Base-by-base conservation (phyloP, 1,284 basidiomycete genomes). In the Laetiporus sulphureus region DNA sequence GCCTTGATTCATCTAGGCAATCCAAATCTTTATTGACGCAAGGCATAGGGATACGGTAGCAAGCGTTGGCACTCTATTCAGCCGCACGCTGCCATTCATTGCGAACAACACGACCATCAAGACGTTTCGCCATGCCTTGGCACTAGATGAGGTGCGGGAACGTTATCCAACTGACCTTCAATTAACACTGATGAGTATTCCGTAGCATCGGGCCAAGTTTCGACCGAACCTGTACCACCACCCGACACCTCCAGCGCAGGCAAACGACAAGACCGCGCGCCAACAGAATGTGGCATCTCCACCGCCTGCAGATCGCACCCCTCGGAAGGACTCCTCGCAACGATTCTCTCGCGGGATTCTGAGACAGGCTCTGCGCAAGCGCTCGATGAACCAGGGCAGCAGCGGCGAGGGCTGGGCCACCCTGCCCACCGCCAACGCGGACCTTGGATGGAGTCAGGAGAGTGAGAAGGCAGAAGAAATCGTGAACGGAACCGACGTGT, bases 81-180 rank as follows among this genome's bases (percentile, higher is more conserved):
- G 62, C 3, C 58, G 62, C 11, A 60, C 57, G 5, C 59, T 73
- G 2, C 71, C 70, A 1, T 71, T 72, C 41, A 63, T 67, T 0
- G 57, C 56, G 5, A 53, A 62, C 29, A 68, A 68, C 44, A 55
- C 57, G 13, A 62, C 55, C 16, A 65, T 72, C 49, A 59, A 58
- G 40, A 59, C 56, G 15, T 72, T 72, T 53, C 55, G 70, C 11
- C 71, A 73, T 32, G 69, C 69, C 0, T 45, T 72, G 3, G 54
- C 69, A 1, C 57, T 73, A 7, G 70, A 73, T 45, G 71, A 73
- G 57, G 61, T 62, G 31, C 10, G 44, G 24, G 11, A 4, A 10
- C 12, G 8, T 16, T 18, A 7, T 20, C 22, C 27, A 31, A 11
- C 7, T 8, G 12, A n/a, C 25, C 11, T 30, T 18, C 7, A 24